These are phyloP conservation scores for Daldinia sp. DNA, from an alignment of 2,329 filamentous ascomycete species.

Conservation along the genomic window DNA sequence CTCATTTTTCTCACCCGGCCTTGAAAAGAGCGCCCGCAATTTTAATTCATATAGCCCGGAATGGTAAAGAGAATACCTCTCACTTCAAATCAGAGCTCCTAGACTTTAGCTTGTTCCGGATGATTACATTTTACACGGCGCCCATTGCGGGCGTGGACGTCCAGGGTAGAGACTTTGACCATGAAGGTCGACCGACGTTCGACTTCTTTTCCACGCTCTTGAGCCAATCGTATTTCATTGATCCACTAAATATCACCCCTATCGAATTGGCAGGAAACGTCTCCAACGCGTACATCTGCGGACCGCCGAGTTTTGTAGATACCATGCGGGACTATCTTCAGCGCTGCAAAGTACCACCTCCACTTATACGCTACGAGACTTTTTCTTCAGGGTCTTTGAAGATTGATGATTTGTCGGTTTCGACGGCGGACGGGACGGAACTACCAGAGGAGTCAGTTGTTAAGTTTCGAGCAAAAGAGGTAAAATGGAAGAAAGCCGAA, in stretches of 20 bases:
- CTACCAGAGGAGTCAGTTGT: neutral
- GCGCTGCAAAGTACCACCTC: neutral
- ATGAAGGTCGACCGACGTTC: neutral
- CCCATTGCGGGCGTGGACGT: neutral
- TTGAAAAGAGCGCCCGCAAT: neutral
- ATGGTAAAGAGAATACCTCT: neutral
- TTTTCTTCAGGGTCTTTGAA: neutral
- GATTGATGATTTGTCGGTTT: neutral
- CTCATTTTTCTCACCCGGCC: constrained; percentile 4
- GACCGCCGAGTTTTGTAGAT: neutral
- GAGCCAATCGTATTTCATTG: neutral
- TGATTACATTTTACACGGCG: neutral
- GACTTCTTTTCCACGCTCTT: neutral
- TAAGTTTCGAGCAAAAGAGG: neutral
- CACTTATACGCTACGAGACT: neutral
- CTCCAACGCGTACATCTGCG: constrained; percentile 2
- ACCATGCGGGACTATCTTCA: neutral
- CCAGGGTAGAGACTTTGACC: neutral
- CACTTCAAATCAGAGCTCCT: neutral
- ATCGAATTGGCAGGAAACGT: neutral
- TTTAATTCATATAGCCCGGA: neutral
- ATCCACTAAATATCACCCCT: neutral
- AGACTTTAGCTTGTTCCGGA: neutral
- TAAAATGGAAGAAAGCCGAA: neutral
- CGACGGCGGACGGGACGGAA: neutral